Conservation (phyloP, 805 yeast genomes). For the Wickerhamiella azymoides region DNA sequence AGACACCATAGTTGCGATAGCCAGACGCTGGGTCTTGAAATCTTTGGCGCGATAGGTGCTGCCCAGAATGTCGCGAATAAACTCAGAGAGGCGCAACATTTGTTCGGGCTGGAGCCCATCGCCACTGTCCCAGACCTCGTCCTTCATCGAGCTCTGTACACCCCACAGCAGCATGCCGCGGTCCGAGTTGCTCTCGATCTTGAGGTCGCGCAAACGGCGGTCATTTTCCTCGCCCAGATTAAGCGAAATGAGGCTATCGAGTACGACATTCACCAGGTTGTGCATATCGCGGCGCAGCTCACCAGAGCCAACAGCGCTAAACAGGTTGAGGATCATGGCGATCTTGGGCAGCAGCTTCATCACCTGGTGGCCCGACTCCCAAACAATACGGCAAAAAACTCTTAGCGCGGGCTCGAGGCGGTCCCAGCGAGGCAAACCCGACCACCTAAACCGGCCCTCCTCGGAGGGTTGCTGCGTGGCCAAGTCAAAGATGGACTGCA, state of each 20-base stretch:
- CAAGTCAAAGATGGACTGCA: background rate
- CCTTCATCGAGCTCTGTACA: background rate
- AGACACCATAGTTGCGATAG: no score
- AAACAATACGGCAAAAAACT: background rate
- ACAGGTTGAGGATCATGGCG: background rate
- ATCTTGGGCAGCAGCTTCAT: background rate
- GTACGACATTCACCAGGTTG: background rate
- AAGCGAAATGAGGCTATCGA: background rate
- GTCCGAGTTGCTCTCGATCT: background rate
- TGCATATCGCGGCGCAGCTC: background rate
- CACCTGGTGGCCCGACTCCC: background rate
- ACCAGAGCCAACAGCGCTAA: slow-evolving; percentile 2
- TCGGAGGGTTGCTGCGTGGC: background rate
- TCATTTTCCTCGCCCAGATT: background rate
- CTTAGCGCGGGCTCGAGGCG: background rate
- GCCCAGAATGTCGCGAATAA: background rate
- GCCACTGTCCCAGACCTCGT: slow-evolving; percentile 2
- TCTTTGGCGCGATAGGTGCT: background rate
- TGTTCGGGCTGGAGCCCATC: background rate
- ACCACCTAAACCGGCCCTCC: background rate
- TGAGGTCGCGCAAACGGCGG: background rate
- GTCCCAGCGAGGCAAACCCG: background rate
- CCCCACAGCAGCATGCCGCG: slow-evolving; percentile 7
- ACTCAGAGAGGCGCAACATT: background rate
- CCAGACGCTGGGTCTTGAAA: background rate